Evolutionary conservation across 192 early-diverging fungal genomes (phyloP).

Genomic region (Entomortierella beljakovae): DNA sequence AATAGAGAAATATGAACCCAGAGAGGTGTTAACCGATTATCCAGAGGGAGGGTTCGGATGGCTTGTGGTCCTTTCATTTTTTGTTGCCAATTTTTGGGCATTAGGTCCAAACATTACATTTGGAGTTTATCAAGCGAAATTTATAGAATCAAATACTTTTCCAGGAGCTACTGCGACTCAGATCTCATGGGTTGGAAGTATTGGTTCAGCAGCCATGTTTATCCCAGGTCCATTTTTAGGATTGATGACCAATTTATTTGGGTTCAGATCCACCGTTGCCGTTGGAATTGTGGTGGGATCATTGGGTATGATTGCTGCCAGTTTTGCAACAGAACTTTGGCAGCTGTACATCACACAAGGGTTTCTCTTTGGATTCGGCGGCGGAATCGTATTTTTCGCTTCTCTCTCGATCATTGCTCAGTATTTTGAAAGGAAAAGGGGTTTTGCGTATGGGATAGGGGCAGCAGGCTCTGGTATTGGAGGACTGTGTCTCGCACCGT

Average conservation of each 20-base stretch:
- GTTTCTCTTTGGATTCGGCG: conserved; percentile 70
- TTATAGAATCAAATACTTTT: conserved; percentile 15
- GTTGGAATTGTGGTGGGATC: conserved; percentile 56
- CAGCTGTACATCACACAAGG: conserved; percentile 75
- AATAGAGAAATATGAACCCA: not conserved
- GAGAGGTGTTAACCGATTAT: conserved; percentile 31
- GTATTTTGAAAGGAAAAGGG: conserved; percentile 72
- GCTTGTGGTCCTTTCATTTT: conserved; percentile 57
- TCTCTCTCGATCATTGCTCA: conserved; percentile 72
- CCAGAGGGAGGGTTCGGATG: conserved; percentile 61
- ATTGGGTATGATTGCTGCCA: conserved; percentile 68
- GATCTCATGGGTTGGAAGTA: conserved; percentile 55
- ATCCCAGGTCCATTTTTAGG: conserved; percentile 54
- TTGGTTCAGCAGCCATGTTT: conserved; percentile 59
- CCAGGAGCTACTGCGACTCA: conserved; percentile 25
- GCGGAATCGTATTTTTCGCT: conserved; percentile 71
- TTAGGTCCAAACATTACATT: conserved; percentile 41
- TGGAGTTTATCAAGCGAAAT: conserved; percentile 42
- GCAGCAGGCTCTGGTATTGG: conserved; percentile 79
- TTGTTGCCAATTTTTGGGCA: conserved; percentile 53
- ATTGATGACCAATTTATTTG: conserved; percentile 36
- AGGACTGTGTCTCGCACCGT: conserved; percentile 69
- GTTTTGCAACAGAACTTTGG: conserved; percentile 74
- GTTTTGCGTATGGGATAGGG: conserved; percentile 73
- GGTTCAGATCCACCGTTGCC: conserved; percentile 30